Evolutionary conservation across 2,329 filamentous ascomycete genomes (phyloP).

Genomic region (Neurospora sp.): DNA sequence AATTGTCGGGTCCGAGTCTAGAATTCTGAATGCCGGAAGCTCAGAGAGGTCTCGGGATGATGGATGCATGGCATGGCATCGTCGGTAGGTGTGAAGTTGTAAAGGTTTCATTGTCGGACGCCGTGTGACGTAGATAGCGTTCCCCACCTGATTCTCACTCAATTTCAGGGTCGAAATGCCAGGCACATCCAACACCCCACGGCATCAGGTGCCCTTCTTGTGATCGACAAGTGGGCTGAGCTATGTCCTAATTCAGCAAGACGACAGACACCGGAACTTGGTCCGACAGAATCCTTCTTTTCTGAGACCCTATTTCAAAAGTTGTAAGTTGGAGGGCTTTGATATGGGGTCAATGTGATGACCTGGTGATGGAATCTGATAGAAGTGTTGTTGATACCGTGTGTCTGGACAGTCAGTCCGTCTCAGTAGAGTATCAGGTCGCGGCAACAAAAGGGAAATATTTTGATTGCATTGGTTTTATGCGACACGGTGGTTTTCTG

Average conservation of each 20-base stretch:
- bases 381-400: background rate
- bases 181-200: background rate
- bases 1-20: background rate
- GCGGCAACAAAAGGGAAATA: background rate
- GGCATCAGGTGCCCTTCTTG: background rate
- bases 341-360: background rate
- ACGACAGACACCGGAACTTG: background rate
- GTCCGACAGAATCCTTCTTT: background rate
- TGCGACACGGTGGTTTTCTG: conserved; percentile 2
- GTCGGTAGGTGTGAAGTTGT: background rate
- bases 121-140: background rate
- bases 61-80: background rate
- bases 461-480: conserved; percentile 7
- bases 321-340: background rate
- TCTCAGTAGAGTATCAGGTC: background rate
- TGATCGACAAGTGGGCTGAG: background rate
- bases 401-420: background rate
- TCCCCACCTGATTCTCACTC: background rate
- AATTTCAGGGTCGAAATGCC: background rate
- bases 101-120: background rate
- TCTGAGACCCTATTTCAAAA: background rate
- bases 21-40: background rate
- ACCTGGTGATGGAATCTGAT: background rate
- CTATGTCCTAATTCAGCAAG: background rate
- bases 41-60: background rate